A percentile compares a stretch with the other conserved stretches of the same genome.
Conservation (phyloP, 192 early-diverging fungal species). For the Pilobolus umbonatus region DNA sequence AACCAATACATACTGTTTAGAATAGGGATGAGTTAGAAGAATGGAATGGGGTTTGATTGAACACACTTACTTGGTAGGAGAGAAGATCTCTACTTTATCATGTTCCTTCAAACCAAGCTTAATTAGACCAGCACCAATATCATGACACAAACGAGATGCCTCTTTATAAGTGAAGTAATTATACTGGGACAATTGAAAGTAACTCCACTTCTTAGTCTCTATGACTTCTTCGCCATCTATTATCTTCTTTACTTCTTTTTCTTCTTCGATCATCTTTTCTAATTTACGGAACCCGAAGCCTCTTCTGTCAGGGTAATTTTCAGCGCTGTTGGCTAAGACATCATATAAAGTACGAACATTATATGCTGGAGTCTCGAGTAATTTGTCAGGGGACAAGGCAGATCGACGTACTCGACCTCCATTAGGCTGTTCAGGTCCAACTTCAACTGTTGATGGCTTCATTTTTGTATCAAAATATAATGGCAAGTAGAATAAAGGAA, state of each 20-base stretch:
- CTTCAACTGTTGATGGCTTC: constrained; percentile 23
- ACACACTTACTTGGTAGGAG: constrained; percentile 63
- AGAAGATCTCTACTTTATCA: constrained; percentile 59
- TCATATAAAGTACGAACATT: constrained; percentile 69
- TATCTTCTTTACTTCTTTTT: constrained; percentile 65
- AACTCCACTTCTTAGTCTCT: constrained; percentile 81
- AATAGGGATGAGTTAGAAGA: not conserved
- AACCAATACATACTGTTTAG: constrained; percentile 55
- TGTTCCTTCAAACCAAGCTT: constrained; percentile 53
- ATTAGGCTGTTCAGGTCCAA: constrained; percentile 25
- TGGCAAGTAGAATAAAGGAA: constrained; percentile 6
- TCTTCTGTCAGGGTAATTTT: constrained; percentile 50
- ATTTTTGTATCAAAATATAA: constrained; percentile 12
- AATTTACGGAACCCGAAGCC: constrained; percentile 70
- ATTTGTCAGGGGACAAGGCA: constrained; percentile 37
- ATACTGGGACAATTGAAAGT: constrained; percentile 75
- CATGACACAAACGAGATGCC: constrained; percentile 44
- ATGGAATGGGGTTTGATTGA: not conserved
- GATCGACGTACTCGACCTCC: constrained; percentile 41
- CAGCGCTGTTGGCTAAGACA: constrained; percentile 53
- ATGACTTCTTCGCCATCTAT: constrained; percentile 51
- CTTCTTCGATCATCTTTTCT: constrained; percentile 63
- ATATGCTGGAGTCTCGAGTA: constrained; percentile 38
- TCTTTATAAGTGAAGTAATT: constrained; percentile 78
- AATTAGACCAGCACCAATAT: constrained; percentile 68